phyloP scores from a whole-genome alignment of 225 moss, liverwort and hornwort species.

The Antitrichia curtipendula region DNA sequence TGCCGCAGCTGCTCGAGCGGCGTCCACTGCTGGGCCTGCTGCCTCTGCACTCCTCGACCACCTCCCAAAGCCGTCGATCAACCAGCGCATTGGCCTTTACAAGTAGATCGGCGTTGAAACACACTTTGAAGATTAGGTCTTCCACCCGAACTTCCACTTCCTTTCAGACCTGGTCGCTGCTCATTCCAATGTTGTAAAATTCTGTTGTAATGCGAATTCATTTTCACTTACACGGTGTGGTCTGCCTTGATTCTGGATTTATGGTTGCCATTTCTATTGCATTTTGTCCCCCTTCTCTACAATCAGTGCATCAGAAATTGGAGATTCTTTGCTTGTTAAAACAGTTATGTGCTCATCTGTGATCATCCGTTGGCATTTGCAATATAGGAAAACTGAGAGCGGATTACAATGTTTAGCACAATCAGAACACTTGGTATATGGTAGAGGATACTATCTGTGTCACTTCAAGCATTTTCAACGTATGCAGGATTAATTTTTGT shows the following conservation, averaged over 20 bases:
- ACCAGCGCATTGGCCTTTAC: conserved; percentile 48
- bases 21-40: conserved; percentile 23
- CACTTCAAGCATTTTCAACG: not conserved
- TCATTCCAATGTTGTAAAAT: not conserved
- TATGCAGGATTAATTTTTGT: not conserved
- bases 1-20: conserved; percentile 31
- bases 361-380: not conserved
- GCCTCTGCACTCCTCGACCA: conserved; percentile 33
- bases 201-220: not conserved
- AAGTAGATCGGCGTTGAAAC: conserved; percentile 7
- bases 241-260: not conserved
- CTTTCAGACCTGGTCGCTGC: not conserved
- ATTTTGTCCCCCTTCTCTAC: not conserved
- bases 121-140: not conserved
- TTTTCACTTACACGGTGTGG: not conserved
- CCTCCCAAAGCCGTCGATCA: conserved; percentile 27
- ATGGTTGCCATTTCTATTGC: not conserved
- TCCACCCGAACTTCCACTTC: not conserved
- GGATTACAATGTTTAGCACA: not conserved
- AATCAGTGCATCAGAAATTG: not conserved
- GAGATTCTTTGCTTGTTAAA: not conserved
- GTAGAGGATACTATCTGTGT: not conserved
- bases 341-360: not conserved
- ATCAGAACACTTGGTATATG: not conserved
- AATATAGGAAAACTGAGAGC: not conserved